phyloP scores from a whole-genome alignment of 805 yeast genomes.

The Starmerella riodocensis region DNA sequence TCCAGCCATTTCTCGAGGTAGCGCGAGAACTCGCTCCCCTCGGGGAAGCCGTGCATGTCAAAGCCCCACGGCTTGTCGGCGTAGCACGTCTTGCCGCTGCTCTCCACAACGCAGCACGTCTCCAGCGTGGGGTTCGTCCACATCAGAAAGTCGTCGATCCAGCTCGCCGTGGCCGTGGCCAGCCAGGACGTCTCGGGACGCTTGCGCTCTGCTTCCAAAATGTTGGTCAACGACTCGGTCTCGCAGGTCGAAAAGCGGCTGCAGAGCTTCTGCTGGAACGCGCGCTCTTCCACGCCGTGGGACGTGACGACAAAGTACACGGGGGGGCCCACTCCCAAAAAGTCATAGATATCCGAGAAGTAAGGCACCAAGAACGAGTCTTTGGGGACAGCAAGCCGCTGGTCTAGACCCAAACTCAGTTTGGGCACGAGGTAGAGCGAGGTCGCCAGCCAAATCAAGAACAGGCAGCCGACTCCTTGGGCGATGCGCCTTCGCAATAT shows the following conservation, averaged over 20 bases:
- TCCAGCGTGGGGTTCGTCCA: constrained; percentile 80
- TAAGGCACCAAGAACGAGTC: constrained; percentile 73
- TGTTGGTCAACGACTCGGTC: constrained; percentile 61
- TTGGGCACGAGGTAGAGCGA: constrained; percentile 59
- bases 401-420: constrained; percentile 73
- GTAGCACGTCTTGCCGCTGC: constrained; percentile 35
- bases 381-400: constrained; percentile 71
- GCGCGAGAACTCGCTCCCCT: constrained; percentile 53
- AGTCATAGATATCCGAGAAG: constrained; percentile 59
- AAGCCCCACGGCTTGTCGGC: constrained; percentile 46
- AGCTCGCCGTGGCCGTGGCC: constrained; percentile 72
- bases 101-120: constrained; percentile 57
- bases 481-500: constrained; percentile 38
- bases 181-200: constrained; percentile 52
- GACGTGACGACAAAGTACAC: constrained; percentile 63
- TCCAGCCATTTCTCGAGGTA: constrained; percentile 72
- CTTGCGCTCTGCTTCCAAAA: constrained; percentile 72
- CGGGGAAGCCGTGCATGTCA: constrained; percentile 68
- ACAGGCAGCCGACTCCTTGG: constrained; percentile 39
- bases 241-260: constrained; percentile 80
- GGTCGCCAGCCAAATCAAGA: constrained; percentile 50
- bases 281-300: constrained; percentile 44
- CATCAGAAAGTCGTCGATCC: constrained; percentile 83
- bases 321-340: constrained; percentile 83
- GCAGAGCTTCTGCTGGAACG: constrained; percentile 61